phyloP scores from a whole-genome alignment of 1,284 basidiomycete species.

The Papiliotrema fonsecae region DNA sequence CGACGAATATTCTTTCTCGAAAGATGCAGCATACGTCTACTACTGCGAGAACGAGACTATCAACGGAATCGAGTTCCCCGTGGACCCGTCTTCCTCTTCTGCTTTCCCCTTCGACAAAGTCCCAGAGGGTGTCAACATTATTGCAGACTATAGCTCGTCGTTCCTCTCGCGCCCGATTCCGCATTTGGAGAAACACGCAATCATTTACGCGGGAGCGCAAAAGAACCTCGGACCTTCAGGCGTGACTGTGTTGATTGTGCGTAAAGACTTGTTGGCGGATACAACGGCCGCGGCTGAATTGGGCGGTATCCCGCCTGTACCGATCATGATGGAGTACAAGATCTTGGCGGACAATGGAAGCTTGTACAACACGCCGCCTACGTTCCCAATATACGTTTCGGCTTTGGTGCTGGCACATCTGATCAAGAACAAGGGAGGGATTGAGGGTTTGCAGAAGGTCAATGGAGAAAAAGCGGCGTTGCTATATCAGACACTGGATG shows the following conservation, averaged over 20 bases:
- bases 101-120: constrained; percentile 82
- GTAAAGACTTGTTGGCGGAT: constrained; percentile 84
- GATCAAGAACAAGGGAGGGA: constrained; percentile 60
- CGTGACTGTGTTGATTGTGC: constrained; percentile 85
- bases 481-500: constrained; percentile 66
- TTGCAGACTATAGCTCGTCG: constrained; percentile 93
- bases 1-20: constrained; percentile 69
- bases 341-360: constrained; percentile 72
- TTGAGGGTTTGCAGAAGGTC: constrained; percentile 61
- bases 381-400: constrained; percentile 86
- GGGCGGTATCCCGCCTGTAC: constrained; percentile 58
- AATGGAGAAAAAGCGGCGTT: constrained; percentile 70
- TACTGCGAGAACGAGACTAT: constrained; percentile 99
- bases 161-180: constrained; percentile 96
- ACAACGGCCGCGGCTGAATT: constrained; percentile 72
- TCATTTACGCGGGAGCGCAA: constrained; percentile 98
- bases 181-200: constrained; percentile 75
- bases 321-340: constrained; percentile 75
- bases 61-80: constrained; percentile 86
- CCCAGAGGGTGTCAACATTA: constrained; percentile 68
- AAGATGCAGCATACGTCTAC: constrained; percentile 78
- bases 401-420: constrained; percentile 79
- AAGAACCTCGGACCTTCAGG: constrained; percentile 98
- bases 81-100: constrained; percentile 69
- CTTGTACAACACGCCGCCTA: constrained; percentile 93